phyloP scores from a whole-genome alignment of 345 rosid species.

The Hibiscus mutabilis region DNA sequence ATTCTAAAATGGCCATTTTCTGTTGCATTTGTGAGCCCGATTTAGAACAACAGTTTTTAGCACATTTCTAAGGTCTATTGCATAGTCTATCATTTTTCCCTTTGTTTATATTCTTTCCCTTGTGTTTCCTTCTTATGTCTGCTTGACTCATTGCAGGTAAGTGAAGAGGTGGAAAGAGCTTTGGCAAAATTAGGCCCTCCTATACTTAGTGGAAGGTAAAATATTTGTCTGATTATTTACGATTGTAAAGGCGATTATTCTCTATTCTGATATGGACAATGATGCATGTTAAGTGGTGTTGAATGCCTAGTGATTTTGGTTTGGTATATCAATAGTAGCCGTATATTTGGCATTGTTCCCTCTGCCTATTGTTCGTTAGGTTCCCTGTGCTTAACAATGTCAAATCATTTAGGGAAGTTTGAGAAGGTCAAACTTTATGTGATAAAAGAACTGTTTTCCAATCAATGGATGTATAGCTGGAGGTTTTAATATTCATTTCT shows the following conservation, averaged over 20 bases:
- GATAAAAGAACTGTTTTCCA: neutral
- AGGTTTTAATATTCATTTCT: neutral
- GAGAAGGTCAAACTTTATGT: neutral
- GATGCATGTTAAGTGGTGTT: neutral
- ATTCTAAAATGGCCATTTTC: neutral
- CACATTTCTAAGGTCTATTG: neutral
- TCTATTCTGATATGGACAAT: neutral
- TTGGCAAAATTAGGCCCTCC: constrained; percentile 91
- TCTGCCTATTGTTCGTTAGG: neutral
- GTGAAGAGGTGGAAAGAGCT: constrained; percentile 99
- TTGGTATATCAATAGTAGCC: neutral
- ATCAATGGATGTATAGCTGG: neutral
- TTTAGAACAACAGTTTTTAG: neutral
- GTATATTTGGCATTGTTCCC: neutral
- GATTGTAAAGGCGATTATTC: neutral
- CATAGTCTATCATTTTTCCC: neutral
- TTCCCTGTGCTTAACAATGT: neutral
- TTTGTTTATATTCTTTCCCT: neutral
- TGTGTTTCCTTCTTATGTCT: neutral
- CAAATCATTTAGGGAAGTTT: neutral
- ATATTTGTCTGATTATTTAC: neutral
- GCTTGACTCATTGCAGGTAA: constrained; percentile 56
- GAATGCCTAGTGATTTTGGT: neutral
- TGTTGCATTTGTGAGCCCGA: neutral
- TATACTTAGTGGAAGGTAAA: constrained; percentile 76